Percentiles rank a stretch among this genome's conserved stretches.
Evolutionary conservation across 768 basidiomycete species (phyloP).

Genomic region (Leccinum truebloodii): DNA sequence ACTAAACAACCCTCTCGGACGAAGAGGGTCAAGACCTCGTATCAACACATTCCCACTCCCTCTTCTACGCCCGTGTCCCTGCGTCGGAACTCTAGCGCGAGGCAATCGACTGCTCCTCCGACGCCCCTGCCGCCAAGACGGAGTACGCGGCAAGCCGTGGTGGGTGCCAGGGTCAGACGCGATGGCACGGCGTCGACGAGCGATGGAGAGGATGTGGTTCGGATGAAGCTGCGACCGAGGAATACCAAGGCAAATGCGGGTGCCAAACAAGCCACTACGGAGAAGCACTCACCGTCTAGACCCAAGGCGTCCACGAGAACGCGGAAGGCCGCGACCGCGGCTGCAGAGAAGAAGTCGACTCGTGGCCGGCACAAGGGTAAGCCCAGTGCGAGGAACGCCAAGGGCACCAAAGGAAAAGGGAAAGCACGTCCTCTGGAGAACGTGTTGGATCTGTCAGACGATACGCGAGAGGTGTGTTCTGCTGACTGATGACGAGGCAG

Average conservation of each 20-base stretch:
- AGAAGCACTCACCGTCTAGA: slow-evolving; percentile 18
- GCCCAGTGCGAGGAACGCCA: slow-evolving; percentile 14
- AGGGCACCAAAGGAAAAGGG: slow-evolving; percentile 30
- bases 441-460: slow-evolving; percentile 32
- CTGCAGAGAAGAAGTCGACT: slow-evolving; percentile 8
- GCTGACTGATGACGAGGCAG: not conserved
- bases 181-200: slow-evolving; percentile 7
- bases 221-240: slow-evolving; percentile 25
- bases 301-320: slow-evolving; percentile 12
- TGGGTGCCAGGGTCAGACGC: slow-evolving; percentile 14
- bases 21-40: slow-evolving; percentile 20
- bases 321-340: slow-evolving; percentile 3
- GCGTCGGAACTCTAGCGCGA: slow-evolving; percentile 3
- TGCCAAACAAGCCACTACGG: not conserved
- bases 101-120: slow-evolving; percentile 15
- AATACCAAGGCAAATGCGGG: slow-evolving; percentile 8
- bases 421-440: slow-evolving; percentile 25
- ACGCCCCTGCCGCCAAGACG: slow-evolving; percentile 26
- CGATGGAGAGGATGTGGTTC: slow-evolving; percentile 9
- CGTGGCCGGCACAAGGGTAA: slow-evolving; percentile 27
- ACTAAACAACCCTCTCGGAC: slow-evolving; percentile 3
- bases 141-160: slow-evolving; percentile 28
- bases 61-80: slow-evolving; percentile 22
- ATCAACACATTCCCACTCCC: slow-evolving; percentile 28
- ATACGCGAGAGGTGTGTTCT: slow-evolving; percentile 31